Evolutionary conservation across 2,329 filamentous ascomycete species (phyloP), one percentile per base, ranked within the genome.

Genomic region (Penicillium sclerotigenum): DNA sequence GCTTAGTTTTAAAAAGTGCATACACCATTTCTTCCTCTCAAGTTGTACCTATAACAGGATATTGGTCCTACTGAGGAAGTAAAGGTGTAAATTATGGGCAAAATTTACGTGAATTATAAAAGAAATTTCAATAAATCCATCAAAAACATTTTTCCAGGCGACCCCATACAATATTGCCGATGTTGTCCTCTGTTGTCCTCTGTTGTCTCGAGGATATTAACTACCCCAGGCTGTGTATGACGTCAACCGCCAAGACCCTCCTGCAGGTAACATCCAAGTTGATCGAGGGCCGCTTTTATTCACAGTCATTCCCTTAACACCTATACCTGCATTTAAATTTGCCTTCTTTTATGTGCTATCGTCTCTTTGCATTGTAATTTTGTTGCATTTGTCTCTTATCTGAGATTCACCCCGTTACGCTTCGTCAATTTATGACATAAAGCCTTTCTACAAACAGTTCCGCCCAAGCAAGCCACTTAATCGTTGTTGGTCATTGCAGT

Each of bases 1-100:
- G 52, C 36, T 50, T 46, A 51, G 50, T 50, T 52, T 53, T 9
- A 42, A 60, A 59, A 64, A 60, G 53, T 59, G 56, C 61, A 60
- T 64, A 50, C 62, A 55, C 11, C 34, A 33, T n/a, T 33, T 47
- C 5, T 34, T 36, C 36, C 18, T 36, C 22, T 33, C 34, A 9
- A 1, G 7, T 28, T 20, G 34, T 52, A 51, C n/a, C 6, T 36
- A 18, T 42, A 42, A 26, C 9, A 33, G 9, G 18, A 16, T 33
- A 24, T 47, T 26, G 8, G 22, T 42, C 22, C 8, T 29, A 2
- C 36, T 4, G 36, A 40, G 11, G 8, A n/a, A n/a, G n/a, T n/a
- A n/a, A n/a, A n/a, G n/a, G n/a, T n/a, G n/a, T n/a, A n/a, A n/a
- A n/a, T n/a, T n/a, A n/a, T n/a, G n/a, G n/a, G n/a, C n/a, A n/a